A percentile compares a stretch with the other conserved stretches of the same genome.
Evolutionary conservation across 73 alveolate genomes (phyloP).

Genomic region (Uronychia binucleata): DNA sequence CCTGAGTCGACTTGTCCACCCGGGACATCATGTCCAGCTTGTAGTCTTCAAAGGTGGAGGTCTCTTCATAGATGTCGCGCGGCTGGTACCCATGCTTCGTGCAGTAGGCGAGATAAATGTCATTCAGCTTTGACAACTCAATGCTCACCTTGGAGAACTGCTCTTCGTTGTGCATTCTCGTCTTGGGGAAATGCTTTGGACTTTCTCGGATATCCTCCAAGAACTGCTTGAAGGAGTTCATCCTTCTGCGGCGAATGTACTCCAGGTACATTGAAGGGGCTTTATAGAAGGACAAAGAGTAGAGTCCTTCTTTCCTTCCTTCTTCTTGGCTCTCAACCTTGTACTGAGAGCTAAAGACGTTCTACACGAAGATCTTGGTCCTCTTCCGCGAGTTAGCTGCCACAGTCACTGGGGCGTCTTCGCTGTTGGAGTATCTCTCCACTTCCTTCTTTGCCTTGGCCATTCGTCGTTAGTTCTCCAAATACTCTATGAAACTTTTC

Average conservation of each 20-base stretch:
- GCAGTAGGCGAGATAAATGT: constrained; percentile 17
- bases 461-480: background rate
- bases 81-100: constrained; percentile 19
- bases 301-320: background rate
- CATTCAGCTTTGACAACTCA: background rate
- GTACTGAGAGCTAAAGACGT: too few relatives aligned
- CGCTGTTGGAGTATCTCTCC: too few relatives aligned
- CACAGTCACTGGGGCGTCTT: too few relatives aligned
- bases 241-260: background rate
- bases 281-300: background rate
- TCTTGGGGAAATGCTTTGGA: background rate
- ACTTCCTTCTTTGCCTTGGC: background rate
- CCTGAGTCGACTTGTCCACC: constrained; percentile 12
- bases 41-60: background rate
- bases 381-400: too few relatives aligned
- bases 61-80: background rate
- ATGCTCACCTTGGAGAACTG: background rate
- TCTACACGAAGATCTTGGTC: too few relatives aligned
- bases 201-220: background rate
- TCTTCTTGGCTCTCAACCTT: background rate
- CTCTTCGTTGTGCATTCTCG: background rate
- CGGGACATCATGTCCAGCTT: background rate
- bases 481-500: background rate
- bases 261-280: background rate
- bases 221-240: constrained; percentile 1